phyloP scores from a whole-genome alignment of 495 filamentous ascomycete species.

The Lindgomyces ingoldianus region DNA sequence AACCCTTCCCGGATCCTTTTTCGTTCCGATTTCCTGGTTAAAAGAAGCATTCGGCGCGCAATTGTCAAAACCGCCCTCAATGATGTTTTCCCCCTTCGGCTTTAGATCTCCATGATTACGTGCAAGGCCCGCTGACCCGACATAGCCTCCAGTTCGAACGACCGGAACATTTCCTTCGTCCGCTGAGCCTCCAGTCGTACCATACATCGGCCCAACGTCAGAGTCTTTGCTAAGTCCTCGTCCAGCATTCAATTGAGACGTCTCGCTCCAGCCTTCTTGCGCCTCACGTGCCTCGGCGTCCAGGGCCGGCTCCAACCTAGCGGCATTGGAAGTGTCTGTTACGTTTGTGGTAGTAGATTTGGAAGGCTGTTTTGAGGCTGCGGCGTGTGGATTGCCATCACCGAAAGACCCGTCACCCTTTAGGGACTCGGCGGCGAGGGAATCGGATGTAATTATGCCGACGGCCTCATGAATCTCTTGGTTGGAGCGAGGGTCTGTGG shows the following conservation, averaged over 20 bases:
- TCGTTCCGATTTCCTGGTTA: conserved; percentile 58
- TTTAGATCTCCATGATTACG: conserved; percentile 37
- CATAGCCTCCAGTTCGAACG: conserved; percentile 51
- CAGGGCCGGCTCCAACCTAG: conserved; percentile 53
- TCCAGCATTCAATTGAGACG: conserved; percentile 30
- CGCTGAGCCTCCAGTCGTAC: conserved; percentile 12
- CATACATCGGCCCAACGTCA: conserved; percentile 54
- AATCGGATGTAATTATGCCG: conserved; percentile 62
- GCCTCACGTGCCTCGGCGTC: conserved; percentile 54
- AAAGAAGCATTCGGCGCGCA: conserved; percentile 60
- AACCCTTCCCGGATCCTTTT: conserved; percentile 63
- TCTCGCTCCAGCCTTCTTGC: conserved; percentile 46
- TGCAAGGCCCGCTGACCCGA: conserved; percentile 36
- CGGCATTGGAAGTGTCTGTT: conserved; percentile 57
- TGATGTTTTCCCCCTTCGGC: conserved; percentile 60
- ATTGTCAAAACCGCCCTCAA: conserved; percentile 57
- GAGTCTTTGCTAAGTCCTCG: conserved; percentile 39
- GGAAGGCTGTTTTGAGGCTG: conserved; percentile 53
- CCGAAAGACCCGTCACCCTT: conserved; percentile 55
- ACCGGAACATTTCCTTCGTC: conserved; percentile 32
- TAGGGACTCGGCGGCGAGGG: conserved; percentile 65
- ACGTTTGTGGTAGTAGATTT: conserved; percentile 57
- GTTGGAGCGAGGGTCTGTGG: conserved; percentile 52
- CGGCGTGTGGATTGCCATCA: conserved; percentile 52
- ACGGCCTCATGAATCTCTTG: conserved; percentile 55